These are phyloP conservation scores for Polygonum maritimum DNA, from an alignment of 148 eudicot species.

Conservation along the genomic window DNA sequence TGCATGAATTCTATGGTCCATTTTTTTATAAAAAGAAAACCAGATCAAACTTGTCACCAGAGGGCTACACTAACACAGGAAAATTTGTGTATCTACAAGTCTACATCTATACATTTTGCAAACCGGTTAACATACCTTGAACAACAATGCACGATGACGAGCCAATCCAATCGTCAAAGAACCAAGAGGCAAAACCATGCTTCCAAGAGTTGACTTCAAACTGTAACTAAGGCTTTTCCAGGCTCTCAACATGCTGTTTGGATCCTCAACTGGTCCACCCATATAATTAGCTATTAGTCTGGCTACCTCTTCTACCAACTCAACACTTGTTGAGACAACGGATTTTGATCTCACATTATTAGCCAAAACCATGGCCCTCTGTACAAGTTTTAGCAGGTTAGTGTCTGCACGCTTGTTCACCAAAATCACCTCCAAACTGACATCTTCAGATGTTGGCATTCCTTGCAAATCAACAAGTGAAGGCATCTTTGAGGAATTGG, in stretches of 20 bases:
- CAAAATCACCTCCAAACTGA: slow-evolving; percentile 85
- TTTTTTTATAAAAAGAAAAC: background rate
- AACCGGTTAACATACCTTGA: slow-evolving; percentile 49
- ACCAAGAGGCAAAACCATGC: slow-evolving; percentile 95
- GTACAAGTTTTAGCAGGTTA: slow-evolving; percentile 65
- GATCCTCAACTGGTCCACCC: slow-evolving; percentile 95
- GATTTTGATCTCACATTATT: slow-evolving; percentile 47
- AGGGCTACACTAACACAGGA: background rate
- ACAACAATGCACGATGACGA: slow-evolving; percentile 89
- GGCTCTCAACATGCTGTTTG: slow-evolving; percentile 64
- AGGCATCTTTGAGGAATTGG: slow-evolving; percentile 76
- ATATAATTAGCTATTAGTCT: slow-evolving; percentile 64
- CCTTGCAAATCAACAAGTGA: slow-evolving; percentile 89
- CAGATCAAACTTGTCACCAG: background rate
- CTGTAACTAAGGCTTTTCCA: slow-evolving; percentile 70
- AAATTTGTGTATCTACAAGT: background rate
- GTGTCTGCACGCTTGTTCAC: slow-evolving; percentile 68
- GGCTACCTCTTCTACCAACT: slow-evolving; percentile 62
- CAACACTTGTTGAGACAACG: slow-evolving; percentile 18
- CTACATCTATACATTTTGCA: background rate
- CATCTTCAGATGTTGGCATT: slow-evolving; percentile 42
- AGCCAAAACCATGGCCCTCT: slow-evolving; percentile 60
- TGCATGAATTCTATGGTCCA: background rate
- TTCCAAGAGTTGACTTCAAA: slow-evolving; percentile 65
- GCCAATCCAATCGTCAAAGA: slow-evolving; percentile 79